Percentiles rank a stretch among this genome's conserved stretches.
phyloP scores from a whole-genome alignment of 345 rosid species.

The Corchorus capsularis region DNA sequence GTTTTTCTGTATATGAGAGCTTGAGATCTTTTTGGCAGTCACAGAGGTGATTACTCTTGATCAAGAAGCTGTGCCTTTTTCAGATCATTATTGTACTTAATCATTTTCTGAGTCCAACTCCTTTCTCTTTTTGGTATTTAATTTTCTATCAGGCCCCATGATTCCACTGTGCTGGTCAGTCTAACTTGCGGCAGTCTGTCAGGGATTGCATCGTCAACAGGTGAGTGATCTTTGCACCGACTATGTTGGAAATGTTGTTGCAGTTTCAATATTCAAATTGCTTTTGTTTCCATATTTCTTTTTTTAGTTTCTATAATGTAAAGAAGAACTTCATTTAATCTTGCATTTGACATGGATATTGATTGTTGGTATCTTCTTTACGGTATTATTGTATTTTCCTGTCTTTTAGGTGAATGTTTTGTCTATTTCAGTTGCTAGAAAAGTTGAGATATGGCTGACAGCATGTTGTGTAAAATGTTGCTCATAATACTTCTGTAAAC shows the following conservation, averaged over 20 bases:
- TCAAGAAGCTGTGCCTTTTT: background rate
- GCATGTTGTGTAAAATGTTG: background rate
- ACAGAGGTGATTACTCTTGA: constrained; percentile 52
- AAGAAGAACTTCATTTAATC: background rate
- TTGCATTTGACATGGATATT: background rate
- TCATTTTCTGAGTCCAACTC: background rate
- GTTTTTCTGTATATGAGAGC: constrained; percentile 85
- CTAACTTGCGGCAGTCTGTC: constrained; percentile 97
- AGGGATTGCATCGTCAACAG: constrained; percentile 97
- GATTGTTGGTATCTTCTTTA: background rate
- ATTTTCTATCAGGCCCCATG: constrained; percentile 61
- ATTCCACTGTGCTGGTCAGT: constrained; percentile 68
- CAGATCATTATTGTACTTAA: background rate
- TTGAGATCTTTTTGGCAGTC: constrained; percentile 81
- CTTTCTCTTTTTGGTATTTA: background rate
- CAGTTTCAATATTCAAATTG: background rate
- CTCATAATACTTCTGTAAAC: background rate
- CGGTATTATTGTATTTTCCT: background rate
- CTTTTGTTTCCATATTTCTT: background rate
- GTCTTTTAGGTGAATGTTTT: background rate
- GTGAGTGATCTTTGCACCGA: constrained; percentile 42
- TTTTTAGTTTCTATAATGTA: background rate
- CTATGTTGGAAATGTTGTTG: background rate
- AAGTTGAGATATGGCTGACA: background rate
- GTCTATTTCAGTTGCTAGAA: background rate